A percentile compares a stretch with the other conserved stretches of the same genome.
Evolutionary conservation across 163 green algal genomes (phyloP).

Genomic region (Chloromonas sp.): DNA sequence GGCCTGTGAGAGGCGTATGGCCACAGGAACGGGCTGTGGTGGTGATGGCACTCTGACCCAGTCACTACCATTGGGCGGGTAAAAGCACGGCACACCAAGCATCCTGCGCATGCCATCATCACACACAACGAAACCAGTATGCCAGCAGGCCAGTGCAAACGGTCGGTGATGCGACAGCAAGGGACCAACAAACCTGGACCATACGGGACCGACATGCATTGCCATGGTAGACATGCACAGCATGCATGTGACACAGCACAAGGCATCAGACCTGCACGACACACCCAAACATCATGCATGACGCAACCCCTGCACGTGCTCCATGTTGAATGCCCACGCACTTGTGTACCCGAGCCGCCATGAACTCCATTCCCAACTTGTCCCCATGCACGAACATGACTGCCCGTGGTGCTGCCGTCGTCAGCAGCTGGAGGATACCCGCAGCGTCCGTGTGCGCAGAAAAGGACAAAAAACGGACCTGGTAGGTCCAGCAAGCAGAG

Average conservation of each 20-base stretch:
- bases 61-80: background rate
- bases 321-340: background rate
- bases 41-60: background rate
- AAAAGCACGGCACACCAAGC: background rate
- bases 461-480: constrained; percentile 60
- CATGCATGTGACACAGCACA: too few relatives aligned
- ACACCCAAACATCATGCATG: background rate
- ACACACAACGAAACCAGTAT: too few relatives aligned
- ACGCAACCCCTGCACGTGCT: background rate
- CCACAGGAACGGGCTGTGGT: background rate
- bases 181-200: too few relatives aligned
- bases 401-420: constrained; percentile 16
- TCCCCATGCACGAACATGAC: constrained; percentile 49
- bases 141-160: background rate
- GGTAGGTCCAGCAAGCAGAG: background rate
- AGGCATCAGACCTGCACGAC: background rate
- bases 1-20: background rate
- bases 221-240: too few relatives aligned
- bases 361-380: constrained; percentile 35
- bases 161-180: too few relatives aligned
- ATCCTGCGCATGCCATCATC: background rate
- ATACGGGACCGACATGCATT: too few relatives aligned
- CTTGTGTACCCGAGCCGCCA: constrained; percentile 5
- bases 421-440: constrained; percentile 52
- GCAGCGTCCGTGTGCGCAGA: constrained; percentile 60